Evolutionary conservation across 2,329 filamentous ascomycete genomes (phyloP).

Genomic region (Colletotrichum tofieldiae): DNA sequence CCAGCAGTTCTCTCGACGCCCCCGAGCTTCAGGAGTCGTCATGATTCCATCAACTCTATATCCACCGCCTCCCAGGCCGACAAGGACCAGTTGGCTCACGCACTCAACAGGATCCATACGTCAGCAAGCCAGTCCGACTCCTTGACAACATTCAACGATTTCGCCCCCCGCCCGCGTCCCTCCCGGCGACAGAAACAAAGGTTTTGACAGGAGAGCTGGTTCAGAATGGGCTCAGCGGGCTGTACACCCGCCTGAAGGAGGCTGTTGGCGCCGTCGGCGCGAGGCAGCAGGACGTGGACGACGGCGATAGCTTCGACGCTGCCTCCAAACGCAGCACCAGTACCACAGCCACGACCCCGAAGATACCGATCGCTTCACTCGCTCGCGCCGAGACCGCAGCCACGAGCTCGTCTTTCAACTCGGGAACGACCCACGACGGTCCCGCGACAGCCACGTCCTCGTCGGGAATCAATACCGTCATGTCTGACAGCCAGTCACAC

Average conservation of each 20-base stretch:
- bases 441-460: slow-evolving; percentile 57
- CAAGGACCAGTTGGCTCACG: slow-evolving; percentile 81
- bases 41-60: slow-evolving; percentile 59
- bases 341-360: slow-evolving; percentile 58
- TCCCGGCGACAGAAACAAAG: slow-evolving; percentile 76
- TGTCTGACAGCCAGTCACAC: slow-evolving; percentile 59
- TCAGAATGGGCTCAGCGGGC: slow-evolving; percentile 88
- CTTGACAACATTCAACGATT: slow-evolving; percentile 95
- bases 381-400: slow-evolving; percentile 58
- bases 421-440: slow-evolving; percentile 52
- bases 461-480: slow-evolving; percentile 51
- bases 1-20: slow-evolving; percentile 52
- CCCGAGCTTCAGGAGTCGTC: slow-evolving; percentile 52
- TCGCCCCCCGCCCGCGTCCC: slow-evolving; percentile 77
- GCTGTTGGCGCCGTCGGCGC: slow-evolving; percentile 80
- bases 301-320: slow-evolving; percentile 61
- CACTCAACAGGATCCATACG: slow-evolving; percentile 89
- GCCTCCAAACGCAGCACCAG: slow-evolving; percentile 60
- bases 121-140: slow-evolving; percentile 88
- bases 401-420: slow-evolving; percentile 52
- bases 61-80: slow-evolving; percentile 65
- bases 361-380: slow-evolving; percentile 58
- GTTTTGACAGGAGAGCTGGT: slow-evolving; percentile 80
- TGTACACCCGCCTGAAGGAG: slow-evolving; percentile 89
- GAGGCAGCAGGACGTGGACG: slow-evolving; percentile 57